Evolutionary conservation across 768 basidiomycete species (phyloP), one percentile per base, ranked within the genome.

Genomic region (Paxillus ammoniavirescens): DNA sequence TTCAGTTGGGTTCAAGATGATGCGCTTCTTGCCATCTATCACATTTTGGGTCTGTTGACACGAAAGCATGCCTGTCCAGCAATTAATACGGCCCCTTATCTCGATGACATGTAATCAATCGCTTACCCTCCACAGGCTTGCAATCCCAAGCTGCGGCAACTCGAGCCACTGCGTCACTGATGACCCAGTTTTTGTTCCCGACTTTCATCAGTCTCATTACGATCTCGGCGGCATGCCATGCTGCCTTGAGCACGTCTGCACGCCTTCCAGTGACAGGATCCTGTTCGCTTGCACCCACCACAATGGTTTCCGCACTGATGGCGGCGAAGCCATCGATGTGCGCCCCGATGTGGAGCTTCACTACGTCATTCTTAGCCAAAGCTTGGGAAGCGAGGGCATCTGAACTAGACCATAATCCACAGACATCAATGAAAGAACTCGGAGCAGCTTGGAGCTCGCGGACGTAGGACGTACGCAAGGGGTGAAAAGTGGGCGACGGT

Each of bases 301-400:
- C 83, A 64, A 98, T 72, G 49, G 96, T 98, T 73, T 99, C 97
- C 33, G 93, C 97, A 66, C 83, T 84, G 70, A 97, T 86, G 50
- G 93, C 85, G 17, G 95, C 94, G 72, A 91, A 98, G 52, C 97
- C 97, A 69, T 98, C 96, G 72, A 99, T 93, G 67, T 99, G 97
- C 17, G 95, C 94, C 43, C 97, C 97, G 55, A 98, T 79, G 71
- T 95, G 92, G 58, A 99, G 75, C 75, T 98, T 98, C 61, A 98
- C 96, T 53, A 99, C 85, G 69, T 99, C 97, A 55, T 85, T 84
- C 58, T 93, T 89, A 26, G 82, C 83, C 59, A 95, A 80, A 47
- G 71, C 80, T 69, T 86, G 84, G 7, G 76, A 73, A 26, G 89
- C 82, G 58, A 82, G 80, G 14, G 86, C 73, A 74, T 93, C 91